phyloP scores from a whole-genome alignment of 1,284 basidiomycete species.

The Ganoderma meredithae region DNA sequence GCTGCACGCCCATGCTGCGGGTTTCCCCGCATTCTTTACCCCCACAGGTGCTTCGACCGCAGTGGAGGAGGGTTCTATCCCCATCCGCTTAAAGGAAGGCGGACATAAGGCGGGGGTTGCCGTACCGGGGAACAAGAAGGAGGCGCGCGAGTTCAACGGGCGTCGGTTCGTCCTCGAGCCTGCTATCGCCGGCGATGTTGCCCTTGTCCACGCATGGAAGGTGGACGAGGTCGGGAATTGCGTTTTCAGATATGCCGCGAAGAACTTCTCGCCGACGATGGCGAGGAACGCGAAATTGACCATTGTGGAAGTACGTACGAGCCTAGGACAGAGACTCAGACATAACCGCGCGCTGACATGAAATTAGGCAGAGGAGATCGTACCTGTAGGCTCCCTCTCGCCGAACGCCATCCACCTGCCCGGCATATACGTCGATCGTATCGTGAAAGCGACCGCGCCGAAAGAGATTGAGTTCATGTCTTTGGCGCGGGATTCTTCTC shows the following conservation, averaged over 20 bases:
- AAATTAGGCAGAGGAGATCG: slow-evolving; percentile 87
- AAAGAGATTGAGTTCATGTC: slow-evolving; percentile 86
- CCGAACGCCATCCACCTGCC: slow-evolving; percentile 89
- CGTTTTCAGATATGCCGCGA: slow-evolving; percentile 88
- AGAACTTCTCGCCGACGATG: slow-evolving; percentile 90
- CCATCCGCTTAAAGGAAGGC: slow-evolving; percentile 76
- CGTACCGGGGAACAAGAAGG: slow-evolving; percentile 80
- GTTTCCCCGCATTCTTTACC: slow-evolving; percentile 96
- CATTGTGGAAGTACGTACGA: slow-evolving; percentile 79
- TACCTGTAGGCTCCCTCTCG: slow-evolving; percentile 84
- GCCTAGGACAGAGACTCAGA: background rate
- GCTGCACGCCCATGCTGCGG: slow-evolving; percentile 90
- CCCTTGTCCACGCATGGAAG: slow-evolving; percentile 95
- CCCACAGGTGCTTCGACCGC: slow-evolving; percentile 94
- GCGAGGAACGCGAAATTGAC: slow-evolving; percentile 90
- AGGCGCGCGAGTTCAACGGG: slow-evolving; percentile 83
- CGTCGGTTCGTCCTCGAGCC: slow-evolving; percentile 89
- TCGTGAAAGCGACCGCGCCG: slow-evolving; percentile 79
- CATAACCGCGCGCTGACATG: background rate
- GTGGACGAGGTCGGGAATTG: slow-evolving; percentile 91
- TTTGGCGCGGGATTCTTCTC: slow-evolving; percentile 51
- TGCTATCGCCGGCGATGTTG: slow-evolving; percentile 87
- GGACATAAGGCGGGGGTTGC: slow-evolving; percentile 71
- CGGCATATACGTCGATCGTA: slow-evolving; percentile 88
- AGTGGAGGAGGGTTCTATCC: slow-evolving; percentile 81